phyloP scores from a whole-genome alignment of 2,329 filamentous ascomycete genomes.

The Pyricularia pennisetigena region DNA sequence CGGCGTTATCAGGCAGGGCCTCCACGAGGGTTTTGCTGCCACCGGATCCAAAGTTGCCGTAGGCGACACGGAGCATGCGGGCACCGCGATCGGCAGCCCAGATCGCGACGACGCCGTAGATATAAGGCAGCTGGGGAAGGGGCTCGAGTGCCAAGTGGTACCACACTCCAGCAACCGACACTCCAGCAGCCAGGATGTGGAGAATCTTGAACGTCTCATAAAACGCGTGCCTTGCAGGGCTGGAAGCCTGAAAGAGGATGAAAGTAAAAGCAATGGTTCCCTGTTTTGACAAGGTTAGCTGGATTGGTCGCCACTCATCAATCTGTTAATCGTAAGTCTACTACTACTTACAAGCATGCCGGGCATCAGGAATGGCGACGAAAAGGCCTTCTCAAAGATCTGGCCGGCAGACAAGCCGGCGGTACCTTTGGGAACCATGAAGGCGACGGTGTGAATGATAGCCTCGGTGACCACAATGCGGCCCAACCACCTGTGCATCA shows the following conservation, averaged over 20 bases:
- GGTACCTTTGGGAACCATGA: slow-evolving; percentile 32
- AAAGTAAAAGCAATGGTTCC: slow-evolving; percentile 49
- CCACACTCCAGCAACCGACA: slow-evolving; percentile 54
- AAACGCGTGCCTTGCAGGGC: slow-evolving; percentile 64
- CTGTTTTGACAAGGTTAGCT: slow-evolving; percentile 22
- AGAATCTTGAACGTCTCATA: slow-evolving; percentile 70
- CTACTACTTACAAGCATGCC: slow-evolving; percentile 53
- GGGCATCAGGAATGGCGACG: slow-evolving; percentile 40
- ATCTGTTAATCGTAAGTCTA: slow-evolving; percentile 8
- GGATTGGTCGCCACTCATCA: not conserved
- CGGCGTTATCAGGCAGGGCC: slow-evolving; percentile 65
- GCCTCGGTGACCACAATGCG: slow-evolving; percentile 65
- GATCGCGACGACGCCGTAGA: slow-evolving; percentile 52
- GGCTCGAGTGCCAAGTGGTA: slow-evolving; percentile 50
- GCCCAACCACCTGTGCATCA: slow-evolving; percentile 73
- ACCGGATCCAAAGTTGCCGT: slow-evolving; percentile 57
- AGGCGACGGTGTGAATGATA: slow-evolving; percentile 55
- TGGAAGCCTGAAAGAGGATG: slow-evolving; percentile 59
- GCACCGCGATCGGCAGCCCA: slow-evolving; percentile 56
- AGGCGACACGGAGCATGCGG: slow-evolving; percentile 50
- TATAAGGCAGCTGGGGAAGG: slow-evolving; percentile 45
- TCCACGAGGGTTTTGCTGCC: slow-evolving; percentile 63
- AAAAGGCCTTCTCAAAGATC: slow-evolving; percentile 24
- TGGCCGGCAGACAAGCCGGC: slow-evolving; percentile 30
- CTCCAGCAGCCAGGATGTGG: slow-evolving; percentile 55